Base-by-base conservation (phyloP, 2,329 filamentous ascomycete genomes). In the Colletotrichum tamarilloi region DNA sequence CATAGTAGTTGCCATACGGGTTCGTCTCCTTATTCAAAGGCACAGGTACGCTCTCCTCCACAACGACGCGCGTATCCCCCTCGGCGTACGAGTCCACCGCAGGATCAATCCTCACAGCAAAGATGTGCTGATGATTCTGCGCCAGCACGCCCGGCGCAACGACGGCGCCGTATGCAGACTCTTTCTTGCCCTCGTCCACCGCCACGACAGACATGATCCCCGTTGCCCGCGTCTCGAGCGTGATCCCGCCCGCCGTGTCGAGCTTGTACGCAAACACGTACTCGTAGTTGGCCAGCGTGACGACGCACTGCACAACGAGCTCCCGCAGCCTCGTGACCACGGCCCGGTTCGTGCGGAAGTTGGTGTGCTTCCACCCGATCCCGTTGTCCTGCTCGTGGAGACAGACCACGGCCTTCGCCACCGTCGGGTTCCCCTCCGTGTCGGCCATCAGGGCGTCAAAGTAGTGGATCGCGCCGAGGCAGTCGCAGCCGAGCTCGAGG, bases 381-480 rank as follows among this genome's bases (percentile, higher is more conserved):
- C 92, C 92, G 74, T 90, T 89, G 78, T 94, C 92, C 77, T 93
- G 88, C 80, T 94, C 92, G 77, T 94, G 92, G 2, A 93, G 83
- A 75, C 92, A 94, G 52, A 93, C 84, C 1, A 91, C 91, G 63
- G 91, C 90, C 59, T 88, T 87, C 12, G 87, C 84, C 2, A 84
- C 79, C 19, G 82, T 82, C 0, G 89, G 85, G 1, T 86, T 84
- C 0, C 92, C 92, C 35, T 89, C 84, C 0, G 87, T 80, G 0
- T 85, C 85, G 0, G 88, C 84, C 16, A 90, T 82, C 12, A 90
- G 82, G 0, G 86, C 87, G 76, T 92, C 90, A 72, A 94, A 88
- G 75, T 88, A 88, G 72, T 92, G 89, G 76, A 93, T 93, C 0
- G 88, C 87, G 7, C 93, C 93, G 0, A 94, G 86, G 76, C 92